These are phyloP conservation scores for Colletotrichum zoysiae DNA, from an alignment of 2,329 filamentous ascomycete species.

Conservation along the genomic window DNA sequence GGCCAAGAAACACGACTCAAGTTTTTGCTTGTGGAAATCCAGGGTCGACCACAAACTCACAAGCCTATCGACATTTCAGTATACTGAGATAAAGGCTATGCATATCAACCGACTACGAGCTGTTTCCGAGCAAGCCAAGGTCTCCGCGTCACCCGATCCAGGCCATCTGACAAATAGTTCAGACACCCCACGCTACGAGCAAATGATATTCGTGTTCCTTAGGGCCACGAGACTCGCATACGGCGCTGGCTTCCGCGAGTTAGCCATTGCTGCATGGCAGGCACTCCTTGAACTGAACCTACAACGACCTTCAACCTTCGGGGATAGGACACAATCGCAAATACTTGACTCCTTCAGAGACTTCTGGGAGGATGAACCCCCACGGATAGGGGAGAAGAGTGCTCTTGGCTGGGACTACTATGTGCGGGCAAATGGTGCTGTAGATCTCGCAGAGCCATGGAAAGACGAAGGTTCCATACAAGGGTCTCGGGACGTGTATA, in stretches of 20 bases:
- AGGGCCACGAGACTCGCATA: conserved; percentile 79
- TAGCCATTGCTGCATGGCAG: conserved; percentile 86
- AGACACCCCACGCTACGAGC: conserved; percentile 47
- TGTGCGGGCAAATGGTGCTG: conserved; percentile 51
- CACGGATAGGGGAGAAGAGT: conserved; percentile 80
- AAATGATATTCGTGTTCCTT: conserved; percentile 78
- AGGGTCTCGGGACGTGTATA: conserved; percentile 60
- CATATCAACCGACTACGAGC: conserved; percentile 65
- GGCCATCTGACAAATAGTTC: conserved; percentile 1
- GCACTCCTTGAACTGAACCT: conserved; percentile 80
- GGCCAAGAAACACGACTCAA: conserved; percentile 66
- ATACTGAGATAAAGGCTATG: conserved; percentile 72
- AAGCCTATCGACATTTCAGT: conserved; percentile 74
- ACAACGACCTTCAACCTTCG: conserved; percentile 61
- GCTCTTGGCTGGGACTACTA: conserved; percentile 79
- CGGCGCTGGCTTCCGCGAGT: conserved; percentile 83
- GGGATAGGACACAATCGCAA: conserved; percentile 41
- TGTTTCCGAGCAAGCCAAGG: conserved; percentile 17
- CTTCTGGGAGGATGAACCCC: conserved; percentile 90
- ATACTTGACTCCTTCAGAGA: conserved; percentile 66
- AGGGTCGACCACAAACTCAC: conserved; percentile 81
- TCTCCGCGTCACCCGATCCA: conserved; percentile 31
- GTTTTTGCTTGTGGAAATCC: conserved; percentile 77
- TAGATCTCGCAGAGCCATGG: conserved; percentile 57
- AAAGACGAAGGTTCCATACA: conserved; percentile 40